These are phyloP conservation scores for Rhododendron williamsianum DNA, from an alignment of 148 eudicot genomes.

Conservation along the genomic window DNA sequence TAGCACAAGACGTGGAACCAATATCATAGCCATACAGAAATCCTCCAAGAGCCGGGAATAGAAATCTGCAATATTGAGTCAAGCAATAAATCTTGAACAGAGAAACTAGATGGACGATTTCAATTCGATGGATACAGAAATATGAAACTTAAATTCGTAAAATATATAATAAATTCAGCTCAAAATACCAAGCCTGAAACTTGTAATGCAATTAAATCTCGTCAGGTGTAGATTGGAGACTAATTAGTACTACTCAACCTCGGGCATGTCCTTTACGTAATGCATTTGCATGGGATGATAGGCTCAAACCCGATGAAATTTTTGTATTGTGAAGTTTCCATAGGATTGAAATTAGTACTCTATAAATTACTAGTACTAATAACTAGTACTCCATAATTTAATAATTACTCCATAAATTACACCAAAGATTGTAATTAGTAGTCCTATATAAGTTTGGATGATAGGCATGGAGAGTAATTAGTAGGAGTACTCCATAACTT, in stretches of 20 bases:
- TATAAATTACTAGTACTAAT: no score
- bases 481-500: neutral
- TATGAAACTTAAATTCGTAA: neutral
- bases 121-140: neutral
- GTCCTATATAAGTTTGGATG: neutral
- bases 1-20: conserved; percentile 89
- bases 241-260: neutral
- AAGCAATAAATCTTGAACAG: neutral
- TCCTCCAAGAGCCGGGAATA: conserved; percentile 96
- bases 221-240: neutral
- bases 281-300: neutral
- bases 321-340: neutral
- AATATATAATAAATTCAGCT: neutral
- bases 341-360: no score
- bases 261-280: neutral
- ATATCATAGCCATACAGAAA: conserved; percentile 89
- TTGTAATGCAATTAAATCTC: neutral
- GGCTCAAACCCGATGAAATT: neutral
- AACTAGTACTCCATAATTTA: no score
- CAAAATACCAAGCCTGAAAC: neutral
- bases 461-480: neutral
- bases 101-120: neutral
- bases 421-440: neutral
- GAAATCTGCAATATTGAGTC: conserved; percentile 51
- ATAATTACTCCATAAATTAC: no score